Evolutionary conservation across 768 basidiomycete species (phyloP).

Genomic region (Cytidiella melzeri): DNA sequence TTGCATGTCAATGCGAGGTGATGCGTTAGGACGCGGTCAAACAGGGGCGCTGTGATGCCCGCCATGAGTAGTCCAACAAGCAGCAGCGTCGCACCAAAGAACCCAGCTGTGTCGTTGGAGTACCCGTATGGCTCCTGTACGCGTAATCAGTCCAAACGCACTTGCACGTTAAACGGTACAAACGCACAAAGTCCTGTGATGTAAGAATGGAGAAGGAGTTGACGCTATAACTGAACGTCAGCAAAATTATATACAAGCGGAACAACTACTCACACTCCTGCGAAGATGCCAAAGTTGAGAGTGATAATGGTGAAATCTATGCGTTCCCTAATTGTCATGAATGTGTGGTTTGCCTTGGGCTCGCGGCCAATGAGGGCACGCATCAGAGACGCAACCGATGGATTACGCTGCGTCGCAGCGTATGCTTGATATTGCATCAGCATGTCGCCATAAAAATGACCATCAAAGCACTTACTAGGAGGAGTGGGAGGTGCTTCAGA

Average conservation of each 20-base stretch:
- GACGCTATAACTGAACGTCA: slow-evolving; percentile 34
- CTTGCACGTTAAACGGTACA: no score
- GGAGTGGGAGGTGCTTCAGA: slow-evolving; percentile 62
- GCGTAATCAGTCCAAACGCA: no score
- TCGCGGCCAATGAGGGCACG: slow-evolving; percentile 43
- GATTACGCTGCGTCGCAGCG: slow-evolving; percentile 56
- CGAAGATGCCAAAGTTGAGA: slow-evolving; percentile 56
- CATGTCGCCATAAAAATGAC: neutral
- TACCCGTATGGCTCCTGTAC: slow-evolving; percentile 76
- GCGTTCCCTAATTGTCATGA: slow-evolving; percentile 62
- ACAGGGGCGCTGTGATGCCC: slow-evolving; percentile 61
- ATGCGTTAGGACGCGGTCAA: slow-evolving; percentile 79
- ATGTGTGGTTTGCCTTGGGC: slow-evolving; percentile 16
- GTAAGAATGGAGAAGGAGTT: slow-evolving; percentile 64
- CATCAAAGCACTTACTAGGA: slow-evolving; percentile 48
- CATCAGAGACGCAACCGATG: slow-evolving; percentile 46
- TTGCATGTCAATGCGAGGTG: slow-evolving; percentile 58
- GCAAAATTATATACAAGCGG: neutral
- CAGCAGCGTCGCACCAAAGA: slow-evolving; percentile 65
- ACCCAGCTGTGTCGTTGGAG: slow-evolving; percentile 54
- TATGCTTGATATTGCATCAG: slow-evolving; percentile 39
- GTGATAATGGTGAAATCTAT: slow-evolving; percentile 61
- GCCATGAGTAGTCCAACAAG: slow-evolving; percentile 69
- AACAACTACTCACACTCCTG: slow-evolving; percentile 44
- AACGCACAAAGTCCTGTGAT: slow-evolving; percentile 59